Percentiles rank a stretch among this genome's conserved stretches.
phyloP scores from a whole-genome alignment of 345 rosid species.

The Syzygium aromaticum region DNA sequence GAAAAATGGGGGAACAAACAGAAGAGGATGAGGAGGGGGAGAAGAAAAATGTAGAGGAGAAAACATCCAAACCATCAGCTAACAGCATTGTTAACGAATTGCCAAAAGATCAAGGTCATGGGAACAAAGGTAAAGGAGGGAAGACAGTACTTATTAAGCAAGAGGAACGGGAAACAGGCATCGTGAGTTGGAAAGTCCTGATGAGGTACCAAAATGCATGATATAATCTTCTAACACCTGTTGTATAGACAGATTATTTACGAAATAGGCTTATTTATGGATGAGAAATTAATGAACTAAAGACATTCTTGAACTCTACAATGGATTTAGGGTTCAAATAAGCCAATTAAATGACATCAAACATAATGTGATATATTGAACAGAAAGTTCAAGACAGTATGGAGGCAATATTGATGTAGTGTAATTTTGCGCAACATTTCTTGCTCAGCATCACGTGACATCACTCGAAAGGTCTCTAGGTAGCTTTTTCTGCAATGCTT shows the following conservation, averaged over 20 bases:
- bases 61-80: constrained; percentile 26
- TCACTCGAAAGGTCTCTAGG: not conserved
- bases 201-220: constrained; percentile 38
- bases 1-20: constrained; percentile 72
- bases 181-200: constrained; percentile 76
- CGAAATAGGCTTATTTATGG: not conserved
- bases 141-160: constrained; percentile 79
- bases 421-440: not conserved
- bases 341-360: not conserved
- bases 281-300: not conserved
- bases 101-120: constrained; percentile 8
- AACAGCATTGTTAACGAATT: constrained; percentile 20
- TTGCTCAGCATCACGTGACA: not conserved
- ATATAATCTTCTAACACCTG: not conserved
- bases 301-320: not conserved
- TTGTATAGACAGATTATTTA: not conserved
- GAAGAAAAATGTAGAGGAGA: constrained; percentile 9
- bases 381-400: not conserved
- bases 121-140: constrained; percentile 39
- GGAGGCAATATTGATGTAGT: not conserved
- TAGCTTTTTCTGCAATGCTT: not conserved
- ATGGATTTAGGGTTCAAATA: not conserved
- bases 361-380: not conserved
- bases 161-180: constrained; percentile 96
- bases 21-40: constrained; percentile 21